Conservation (phyloP, 768 basidiomycete genomes). For the Psilocybe sp. region DNA sequence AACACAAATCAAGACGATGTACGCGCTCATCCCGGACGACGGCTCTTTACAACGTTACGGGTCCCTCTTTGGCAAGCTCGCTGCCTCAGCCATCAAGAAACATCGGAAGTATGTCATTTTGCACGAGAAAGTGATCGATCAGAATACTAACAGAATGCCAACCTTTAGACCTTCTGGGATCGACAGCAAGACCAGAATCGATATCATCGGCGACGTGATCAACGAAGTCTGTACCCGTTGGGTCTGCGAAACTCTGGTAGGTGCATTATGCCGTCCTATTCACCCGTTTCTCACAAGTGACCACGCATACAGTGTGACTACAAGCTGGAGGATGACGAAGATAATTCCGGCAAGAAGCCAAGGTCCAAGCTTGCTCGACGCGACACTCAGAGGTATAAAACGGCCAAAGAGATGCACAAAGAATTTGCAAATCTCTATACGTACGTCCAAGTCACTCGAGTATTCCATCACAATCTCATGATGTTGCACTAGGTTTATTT, state of each 20-base stretch:
- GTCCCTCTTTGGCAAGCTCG: constrained; percentile 8
- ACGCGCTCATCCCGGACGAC: constrained; percentile 6
- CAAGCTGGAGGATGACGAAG: neutral
- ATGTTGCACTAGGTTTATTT: no score
- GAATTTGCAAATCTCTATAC: no score
- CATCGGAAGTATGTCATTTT: no score
- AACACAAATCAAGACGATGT: neutral
- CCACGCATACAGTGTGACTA: neutral
- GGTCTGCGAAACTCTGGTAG: constrained; percentile 24
- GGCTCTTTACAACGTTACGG: constrained; percentile 14
- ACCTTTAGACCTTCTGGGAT: no score
- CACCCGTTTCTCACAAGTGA: neutral
- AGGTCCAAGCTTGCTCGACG: no score
- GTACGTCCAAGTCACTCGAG: no score
- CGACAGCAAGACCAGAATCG: constrained; percentile 4
- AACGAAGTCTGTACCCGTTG: constrained; percentile 23
- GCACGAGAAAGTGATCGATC: no score
- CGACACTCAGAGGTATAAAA: no score
- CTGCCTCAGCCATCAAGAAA: neutral
- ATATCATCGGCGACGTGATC: constrained; percentile 22
- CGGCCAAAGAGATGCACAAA: no score
- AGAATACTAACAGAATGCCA: no score
- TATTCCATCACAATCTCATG: no score
- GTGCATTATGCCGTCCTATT: neutral
- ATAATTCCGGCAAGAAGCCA: neutral